Evolutionary conservation across 1,139 yeast genomes (phyloP).

Genomic region (Kodamaea plutei): DNA sequence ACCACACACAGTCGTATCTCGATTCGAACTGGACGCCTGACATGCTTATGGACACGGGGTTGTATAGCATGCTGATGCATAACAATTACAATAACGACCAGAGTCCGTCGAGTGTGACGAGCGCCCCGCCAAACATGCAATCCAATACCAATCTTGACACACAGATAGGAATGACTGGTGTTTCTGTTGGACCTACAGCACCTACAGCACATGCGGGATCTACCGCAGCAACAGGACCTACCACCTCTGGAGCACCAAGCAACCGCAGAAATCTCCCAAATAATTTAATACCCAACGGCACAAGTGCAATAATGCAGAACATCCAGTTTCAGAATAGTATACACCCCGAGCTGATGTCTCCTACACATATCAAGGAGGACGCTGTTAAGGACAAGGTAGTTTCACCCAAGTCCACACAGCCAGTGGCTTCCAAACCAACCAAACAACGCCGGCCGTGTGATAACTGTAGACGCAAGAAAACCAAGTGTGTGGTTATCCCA

Average conservation of each 20-base stretch:
- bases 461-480: slow-evolving; percentile 63
- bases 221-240: too few species aligned
- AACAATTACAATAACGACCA: slow-evolving; percentile 2
- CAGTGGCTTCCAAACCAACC: slow-evolving; percentile 6
- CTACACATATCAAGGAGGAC: too few species aligned
- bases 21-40: slow-evolving; percentile 44
- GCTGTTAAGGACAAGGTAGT: not conserved
- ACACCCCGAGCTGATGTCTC: slow-evolving; percentile 13
- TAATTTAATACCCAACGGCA: too few species aligned
- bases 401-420: not conserved
- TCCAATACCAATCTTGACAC: too few species aligned
- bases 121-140: too few species aligned
- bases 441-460: slow-evolving; percentile 54
- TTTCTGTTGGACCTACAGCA: not conserved
- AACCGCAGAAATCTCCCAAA: too few species aligned
- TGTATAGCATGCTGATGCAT: slow-evolving; percentile 25
- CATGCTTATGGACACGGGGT: slow-evolving; percentile 34
- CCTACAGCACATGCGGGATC: too few species aligned
- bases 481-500: slow-evolving; percentile 60
- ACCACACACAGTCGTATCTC: slow-evolving; percentile 42
- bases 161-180: too few species aligned
- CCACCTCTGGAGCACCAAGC: too few species aligned
- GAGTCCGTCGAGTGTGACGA: too few species aligned
- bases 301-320: slow-evolving; percentile 29
- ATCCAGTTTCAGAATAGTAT: slow-evolving; percentile 34